These are phyloP conservation scores for Micromonas commoda DNA, from an alignment of 139 green algal species.

Conservation along the genomic window DNA sequence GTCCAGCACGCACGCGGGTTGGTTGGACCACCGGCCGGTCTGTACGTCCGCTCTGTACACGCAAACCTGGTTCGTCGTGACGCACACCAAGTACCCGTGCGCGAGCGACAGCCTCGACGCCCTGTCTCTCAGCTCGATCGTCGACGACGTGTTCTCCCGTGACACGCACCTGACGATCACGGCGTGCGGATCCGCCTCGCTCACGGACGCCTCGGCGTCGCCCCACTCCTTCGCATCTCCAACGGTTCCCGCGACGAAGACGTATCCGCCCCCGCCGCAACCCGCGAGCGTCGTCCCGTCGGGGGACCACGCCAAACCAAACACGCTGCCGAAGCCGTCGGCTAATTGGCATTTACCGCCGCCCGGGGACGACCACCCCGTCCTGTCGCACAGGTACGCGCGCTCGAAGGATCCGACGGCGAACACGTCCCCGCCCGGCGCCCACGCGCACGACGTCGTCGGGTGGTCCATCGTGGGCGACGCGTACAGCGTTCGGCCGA, in stretches of 20 bases:
- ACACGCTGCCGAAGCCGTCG: slow-evolving; percentile 16
- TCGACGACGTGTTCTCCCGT: slow-evolving; percentile 55
- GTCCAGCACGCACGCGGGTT: no score
- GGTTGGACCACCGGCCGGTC: no score
- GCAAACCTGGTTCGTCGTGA: no score
- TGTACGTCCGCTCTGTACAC: no score
- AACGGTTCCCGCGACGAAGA: background rate
- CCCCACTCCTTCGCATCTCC: background rate
- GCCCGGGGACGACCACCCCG: slow-evolving; percentile 58
- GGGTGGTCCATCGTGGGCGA: slow-evolving; percentile 44
- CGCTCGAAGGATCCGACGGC: slow-evolving; percentile 56
- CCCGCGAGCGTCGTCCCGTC: slow-evolving; percentile 63
- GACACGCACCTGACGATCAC: slow-evolving; percentile 40
- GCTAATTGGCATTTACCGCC: slow-evolving; percentile 50
- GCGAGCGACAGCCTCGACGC: slow-evolving; percentile 63
- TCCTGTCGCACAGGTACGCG: slow-evolving; percentile 60
- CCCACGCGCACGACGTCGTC: slow-evolving; percentile 59
- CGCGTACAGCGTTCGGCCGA: slow-evolving; percentile 61
- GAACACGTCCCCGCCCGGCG: slow-evolving; percentile 55
- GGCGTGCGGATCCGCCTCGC: no score
- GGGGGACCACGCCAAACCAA: slow-evolving; percentile 49
- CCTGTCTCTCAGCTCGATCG: slow-evolving; percentile 66
- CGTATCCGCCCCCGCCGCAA: slow-evolving; percentile 36
- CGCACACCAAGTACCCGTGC: no score
- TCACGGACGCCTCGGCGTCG: background rate